phyloP scores from a whole-genome alignment of 129 eudicot species.

The Flaveria sonorensis region DNA sequence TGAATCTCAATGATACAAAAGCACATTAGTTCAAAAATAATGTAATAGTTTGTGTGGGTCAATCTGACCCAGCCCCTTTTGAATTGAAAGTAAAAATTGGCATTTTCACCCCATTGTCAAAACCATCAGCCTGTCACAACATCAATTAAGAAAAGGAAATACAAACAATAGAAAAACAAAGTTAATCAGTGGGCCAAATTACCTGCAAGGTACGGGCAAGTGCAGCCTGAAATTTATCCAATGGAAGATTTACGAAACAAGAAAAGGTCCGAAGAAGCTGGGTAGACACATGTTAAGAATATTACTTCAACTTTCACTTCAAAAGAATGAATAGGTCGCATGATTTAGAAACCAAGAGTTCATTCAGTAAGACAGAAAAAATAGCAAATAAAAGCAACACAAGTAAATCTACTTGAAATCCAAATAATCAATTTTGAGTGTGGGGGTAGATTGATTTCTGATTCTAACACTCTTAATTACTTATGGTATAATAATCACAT shows the following conservation, averaged over 20 bases:
- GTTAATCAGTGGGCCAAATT: conserved; percentile 13
- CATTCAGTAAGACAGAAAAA: neutral
- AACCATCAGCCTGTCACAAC: neutral
- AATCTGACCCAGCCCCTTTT: neutral
- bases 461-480: neutral
- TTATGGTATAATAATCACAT: neutral
- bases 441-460: neutral
- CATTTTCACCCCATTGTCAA: neutral
- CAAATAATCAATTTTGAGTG: neutral
- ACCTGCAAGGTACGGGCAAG: conserved; percentile 84
- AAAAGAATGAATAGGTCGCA: conserved; percentile 13
- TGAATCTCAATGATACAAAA: neutral
- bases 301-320: conserved; percentile 2
- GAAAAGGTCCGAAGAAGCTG: conserved; percentile 80
- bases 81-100: neutral
- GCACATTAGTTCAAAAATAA: neutral
- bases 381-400: conserved; percentile 2
- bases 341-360: conserved; percentile 11
- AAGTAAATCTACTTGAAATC: neutral
- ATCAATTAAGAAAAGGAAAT: neutral
- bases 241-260: conserved; percentile 70
- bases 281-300: conserved; percentile 24
- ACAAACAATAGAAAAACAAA: conserved; percentile 10
- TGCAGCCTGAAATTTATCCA: conserved; percentile 76
- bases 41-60: neutral